Evolutionary conservation across 2,329 filamentous ascomycete species (phyloP).

Genomic region (Colletotrichum sp.): DNA sequence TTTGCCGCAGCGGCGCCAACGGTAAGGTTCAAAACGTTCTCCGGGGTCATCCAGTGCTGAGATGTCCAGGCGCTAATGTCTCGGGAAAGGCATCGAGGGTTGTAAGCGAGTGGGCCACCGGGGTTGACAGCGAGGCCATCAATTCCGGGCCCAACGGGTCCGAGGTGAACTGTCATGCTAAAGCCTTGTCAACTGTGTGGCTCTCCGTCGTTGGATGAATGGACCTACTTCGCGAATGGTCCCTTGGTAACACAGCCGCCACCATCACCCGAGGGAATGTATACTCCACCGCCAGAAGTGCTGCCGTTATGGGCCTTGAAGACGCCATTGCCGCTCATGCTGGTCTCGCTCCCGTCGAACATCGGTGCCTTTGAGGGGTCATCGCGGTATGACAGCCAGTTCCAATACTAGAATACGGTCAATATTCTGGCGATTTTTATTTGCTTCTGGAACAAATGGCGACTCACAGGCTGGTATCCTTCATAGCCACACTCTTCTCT

Average conservation of each 20-base stretch:
- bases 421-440: fast-evolving
- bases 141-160: constrained; percentile 27
- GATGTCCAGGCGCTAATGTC: constrained; percentile 25
- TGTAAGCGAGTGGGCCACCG: constrained; percentile 23
- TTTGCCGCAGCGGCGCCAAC: constrained; percentile 25
- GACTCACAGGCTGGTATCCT: constrained; percentile 19
- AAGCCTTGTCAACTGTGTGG: not conserved
- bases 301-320: constrained; percentile 29
- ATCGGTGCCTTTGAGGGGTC: constrained; percentile 35
- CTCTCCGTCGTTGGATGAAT: not conserved
- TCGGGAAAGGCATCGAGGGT: constrained; percentile 34
- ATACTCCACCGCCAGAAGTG: constrained; percentile 26
- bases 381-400: constrained; percentile 36
- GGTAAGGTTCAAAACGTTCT: constrained; percentile 24
- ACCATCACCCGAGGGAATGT: constrained; percentile 37
- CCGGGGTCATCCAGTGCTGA: constrained; percentile 22
- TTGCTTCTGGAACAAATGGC: not conserved
- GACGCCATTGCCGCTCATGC: constrained; percentile 42
- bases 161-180: constrained; percentile 31
- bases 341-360: constrained; percentile 43
- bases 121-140: constrained; percentile 25
- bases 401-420: constrained; percentile 32
- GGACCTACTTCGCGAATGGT: constrained; percentile 51
- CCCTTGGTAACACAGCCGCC: constrained; percentile 51
- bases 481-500: constrained; percentile 21